These are phyloP conservation scores for Colletotrichum sp. DNA, from an alignment of 2,329 filamentous ascomycete genomes.

Conservation along the genomic window DNA sequence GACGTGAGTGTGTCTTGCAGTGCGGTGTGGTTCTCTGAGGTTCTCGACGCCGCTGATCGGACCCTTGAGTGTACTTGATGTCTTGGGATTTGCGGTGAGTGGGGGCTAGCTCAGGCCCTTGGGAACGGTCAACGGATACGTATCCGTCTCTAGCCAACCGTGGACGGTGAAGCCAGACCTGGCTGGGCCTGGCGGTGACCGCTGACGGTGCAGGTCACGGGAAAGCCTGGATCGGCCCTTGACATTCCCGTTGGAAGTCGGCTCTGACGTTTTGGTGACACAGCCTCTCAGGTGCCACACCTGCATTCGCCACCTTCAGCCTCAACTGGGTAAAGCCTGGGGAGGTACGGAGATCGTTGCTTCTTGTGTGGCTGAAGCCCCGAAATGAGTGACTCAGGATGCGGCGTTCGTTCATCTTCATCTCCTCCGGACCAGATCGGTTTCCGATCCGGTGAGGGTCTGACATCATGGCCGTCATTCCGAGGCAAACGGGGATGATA, in stretches of 20 bases:
- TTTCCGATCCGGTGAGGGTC: background rate
- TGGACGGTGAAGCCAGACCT: background rate
- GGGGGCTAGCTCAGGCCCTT: background rate
- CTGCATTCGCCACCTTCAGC: background rate
- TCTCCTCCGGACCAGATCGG: background rate
- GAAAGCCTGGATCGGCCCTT: background rate
- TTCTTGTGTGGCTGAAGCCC: background rate
- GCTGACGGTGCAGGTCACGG: background rate
- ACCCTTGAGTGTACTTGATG: background rate
- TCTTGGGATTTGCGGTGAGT: background rate
- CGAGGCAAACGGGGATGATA: background rate
- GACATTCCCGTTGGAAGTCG: background rate
- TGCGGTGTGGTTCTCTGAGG: background rate
- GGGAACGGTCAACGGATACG: background rate
- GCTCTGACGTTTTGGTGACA: slow-evolving; percentile 3
- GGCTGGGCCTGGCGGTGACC: background rate
- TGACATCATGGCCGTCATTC: background rate
- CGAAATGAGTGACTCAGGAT: background rate
- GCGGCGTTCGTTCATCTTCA: background rate
- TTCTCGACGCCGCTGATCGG: slow-evolving; percentile 15
- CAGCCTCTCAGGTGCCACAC: background rate
- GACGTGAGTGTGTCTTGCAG: background rate
- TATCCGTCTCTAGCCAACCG: background rate
- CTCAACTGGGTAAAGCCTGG: background rate
- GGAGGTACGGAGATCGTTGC: background rate